Evolutionary conservation across 352 stramenopile genomes (phyloP).

Genomic region (Pythium pyrilobum): DNA sequence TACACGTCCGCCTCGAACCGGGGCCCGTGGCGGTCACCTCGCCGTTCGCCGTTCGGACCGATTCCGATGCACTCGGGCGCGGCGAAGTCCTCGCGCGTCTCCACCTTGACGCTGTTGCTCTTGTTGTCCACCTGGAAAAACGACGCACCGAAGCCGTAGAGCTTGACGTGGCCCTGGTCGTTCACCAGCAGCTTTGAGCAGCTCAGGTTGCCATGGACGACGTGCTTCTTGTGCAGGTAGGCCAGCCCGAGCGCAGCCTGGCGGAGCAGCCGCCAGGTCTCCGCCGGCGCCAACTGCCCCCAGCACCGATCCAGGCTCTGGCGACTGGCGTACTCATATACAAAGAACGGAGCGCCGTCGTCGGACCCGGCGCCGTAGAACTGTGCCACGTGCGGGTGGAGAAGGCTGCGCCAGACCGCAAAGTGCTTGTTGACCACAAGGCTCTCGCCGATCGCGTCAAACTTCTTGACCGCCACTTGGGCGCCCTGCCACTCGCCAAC

Average conservation of each 20-base stretch:
- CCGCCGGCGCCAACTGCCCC: background rate
- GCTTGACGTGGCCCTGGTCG: slow-evolving; percentile 15
- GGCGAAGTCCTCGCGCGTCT: too few species aligned
- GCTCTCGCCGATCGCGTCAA: slow-evolving; percentile 12
- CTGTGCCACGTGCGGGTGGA: slow-evolving; percentile 26
- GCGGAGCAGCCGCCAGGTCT: slow-evolving; percentile 25
- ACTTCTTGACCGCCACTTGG: slow-evolving; percentile 24
- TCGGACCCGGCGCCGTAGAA: slow-evolving; percentile 19
- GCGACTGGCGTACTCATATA: slow-evolving; percentile 19
- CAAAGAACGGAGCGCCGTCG: slow-evolving; percentile 16
- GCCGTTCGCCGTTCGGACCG: background rate
- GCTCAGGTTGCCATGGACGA: slow-evolving; percentile 57
- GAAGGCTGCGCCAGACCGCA: slow-evolving; percentile 13
- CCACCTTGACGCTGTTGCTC: too few species aligned
- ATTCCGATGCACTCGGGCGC: too few species aligned
- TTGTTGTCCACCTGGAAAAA: too few species aligned
- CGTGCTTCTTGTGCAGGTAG: slow-evolving; percentile 28
- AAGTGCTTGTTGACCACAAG: slow-evolving; percentile 29
- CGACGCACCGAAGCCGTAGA: slow-evolving; percentile 32
- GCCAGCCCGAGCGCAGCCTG: slow-evolving; percentile 27
- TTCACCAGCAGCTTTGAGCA: slow-evolving; percentile 49
- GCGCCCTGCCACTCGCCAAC: slow-evolving; percentile 21
- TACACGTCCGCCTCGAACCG: slow-evolving; percentile 22
- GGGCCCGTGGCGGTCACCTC: slow-evolving; percentile 3
- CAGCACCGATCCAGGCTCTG: slow-evolving; percentile 13